A percentile compares a stretch with the other conserved stretches of the same genome.
Evolutionary conservation across 169 alveolate species (phyloP).

Genomic region (Eimeria falciformis): DNA sequence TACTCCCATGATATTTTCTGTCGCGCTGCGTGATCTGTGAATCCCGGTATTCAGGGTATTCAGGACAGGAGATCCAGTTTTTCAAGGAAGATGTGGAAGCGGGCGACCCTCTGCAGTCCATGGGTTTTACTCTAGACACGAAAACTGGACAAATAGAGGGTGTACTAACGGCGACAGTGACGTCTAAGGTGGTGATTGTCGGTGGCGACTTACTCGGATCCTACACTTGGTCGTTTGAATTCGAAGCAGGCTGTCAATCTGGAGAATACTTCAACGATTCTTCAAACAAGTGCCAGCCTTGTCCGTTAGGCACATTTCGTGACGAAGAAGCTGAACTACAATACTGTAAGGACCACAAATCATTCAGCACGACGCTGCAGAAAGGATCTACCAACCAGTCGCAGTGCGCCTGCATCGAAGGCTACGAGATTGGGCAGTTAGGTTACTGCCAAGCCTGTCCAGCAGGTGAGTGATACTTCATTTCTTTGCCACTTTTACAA

Average conservation of each 20-base stretch:
- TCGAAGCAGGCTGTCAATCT: slow-evolving; percentile 76
- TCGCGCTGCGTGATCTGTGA: too few species aligned
- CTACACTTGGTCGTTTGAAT: slow-evolving; percentile 68
- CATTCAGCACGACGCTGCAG: slow-evolving; percentile 72
- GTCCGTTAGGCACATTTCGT: slow-evolving; percentile 77
- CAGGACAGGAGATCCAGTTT: slow-evolving; percentile 72
- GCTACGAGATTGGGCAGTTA: slow-evolving; percentile 71
- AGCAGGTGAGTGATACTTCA: slow-evolving; percentile 71
- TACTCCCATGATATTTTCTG: too few species aligned
- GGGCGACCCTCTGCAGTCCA: slow-evolving; percentile 46
- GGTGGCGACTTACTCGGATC: slow-evolving; percentile 74
- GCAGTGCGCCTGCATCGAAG: slow-evolving; percentile 75
- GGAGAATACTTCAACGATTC: slow-evolving; percentile 69
- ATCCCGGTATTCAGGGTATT: too few species aligned
- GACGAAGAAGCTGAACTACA: slow-evolving; percentile 74
- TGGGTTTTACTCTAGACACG: slow-evolving; percentile 71
- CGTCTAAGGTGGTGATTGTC: slow-evolving; percentile 46
- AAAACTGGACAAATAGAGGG: slow-evolving; percentile 72
- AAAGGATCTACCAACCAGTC: slow-evolving; percentile 72
- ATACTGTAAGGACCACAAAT: slow-evolving; percentile 62
- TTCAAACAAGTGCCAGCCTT: slow-evolving; percentile 65
- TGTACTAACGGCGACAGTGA: slow-evolving; percentile 64
- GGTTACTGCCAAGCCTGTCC: slow-evolving; percentile 76
- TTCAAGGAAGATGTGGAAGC: slow-evolving; percentile 68
- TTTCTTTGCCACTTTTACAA: background rate